These are phyloP conservation scores for Alternaria novae-zelandiae DNA, from an alignment of 2,329 filamentous ascomycete species.

Conservation along the genomic window DNA sequence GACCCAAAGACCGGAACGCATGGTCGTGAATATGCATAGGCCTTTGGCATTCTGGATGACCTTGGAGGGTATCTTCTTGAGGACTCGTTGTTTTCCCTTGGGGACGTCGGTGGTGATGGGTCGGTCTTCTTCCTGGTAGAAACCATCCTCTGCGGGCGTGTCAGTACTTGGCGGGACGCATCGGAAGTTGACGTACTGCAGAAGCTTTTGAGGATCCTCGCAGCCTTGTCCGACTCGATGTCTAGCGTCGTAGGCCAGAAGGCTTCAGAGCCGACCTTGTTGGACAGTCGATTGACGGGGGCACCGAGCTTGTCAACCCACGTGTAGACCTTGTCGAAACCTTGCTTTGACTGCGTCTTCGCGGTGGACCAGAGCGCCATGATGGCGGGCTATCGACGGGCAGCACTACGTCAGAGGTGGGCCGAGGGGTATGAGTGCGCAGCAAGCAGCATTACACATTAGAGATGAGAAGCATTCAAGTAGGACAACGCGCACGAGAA, in stretches of 20 bases:
- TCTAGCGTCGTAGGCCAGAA: slow-evolving; percentile 88
- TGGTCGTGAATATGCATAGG: slow-evolving; percentile 91
- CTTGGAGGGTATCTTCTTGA: slow-evolving; percentile 82
- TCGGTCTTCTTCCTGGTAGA: slow-evolving; percentile 65
- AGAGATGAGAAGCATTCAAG: slow-evolving; percentile 17
- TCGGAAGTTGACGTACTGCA: slow-evolving; percentile 69
- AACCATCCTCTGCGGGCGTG: slow-evolving; percentile 64
- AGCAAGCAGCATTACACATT: slow-evolving; percentile 30
- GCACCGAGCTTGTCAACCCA: slow-evolving; percentile 72
- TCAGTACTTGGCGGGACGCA: slow-evolving; percentile 19
- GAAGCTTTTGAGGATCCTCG: slow-evolving; percentile 86
- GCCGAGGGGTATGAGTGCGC: slow-evolving; percentile 25
- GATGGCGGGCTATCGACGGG: slow-evolving; percentile 5
- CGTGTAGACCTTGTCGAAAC: slow-evolving; percentile 76
- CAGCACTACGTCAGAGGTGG: slow-evolving; percentile 15
- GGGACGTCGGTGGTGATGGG: slow-evolving; percentile 56
- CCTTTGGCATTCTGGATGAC: slow-evolving; percentile 90
- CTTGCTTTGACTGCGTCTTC: slow-evolving; percentile 43
- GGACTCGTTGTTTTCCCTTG: slow-evolving; percentile 67
- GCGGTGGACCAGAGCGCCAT: slow-evolving; percentile 46
- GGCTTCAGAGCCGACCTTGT: slow-evolving; percentile 80
- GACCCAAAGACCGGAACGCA: slow-evolving; percentile 91
- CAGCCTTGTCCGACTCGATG: slow-evolving; percentile 89
- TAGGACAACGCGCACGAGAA: slow-evolving; percentile 12
- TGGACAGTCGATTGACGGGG: slow-evolving; percentile 80